Evolutionary conservation across 2,329 filamentous ascomycete genomes (phyloP).

Genomic region (Plectosphaerella plurivora): DNA sequence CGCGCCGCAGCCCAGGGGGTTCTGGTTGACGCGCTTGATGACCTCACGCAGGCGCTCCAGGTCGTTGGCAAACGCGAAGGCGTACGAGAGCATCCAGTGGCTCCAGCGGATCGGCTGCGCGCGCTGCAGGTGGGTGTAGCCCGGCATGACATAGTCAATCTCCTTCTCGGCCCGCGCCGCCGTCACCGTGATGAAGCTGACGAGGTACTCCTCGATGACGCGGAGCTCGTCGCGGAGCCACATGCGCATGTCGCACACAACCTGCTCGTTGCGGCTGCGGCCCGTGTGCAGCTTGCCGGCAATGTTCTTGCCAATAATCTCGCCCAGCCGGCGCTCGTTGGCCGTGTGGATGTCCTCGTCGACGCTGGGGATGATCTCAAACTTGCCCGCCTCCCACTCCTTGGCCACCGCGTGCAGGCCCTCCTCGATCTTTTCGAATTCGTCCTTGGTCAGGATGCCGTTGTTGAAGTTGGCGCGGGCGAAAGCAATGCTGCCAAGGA

Average conservation of each 20-base stretch:
- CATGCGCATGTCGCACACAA: conserved; percentile 68
- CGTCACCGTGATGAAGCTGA: conserved; percentile 17
- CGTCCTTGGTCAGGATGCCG: conserved; percentile 48
- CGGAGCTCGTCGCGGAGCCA: conserved; percentile 39
- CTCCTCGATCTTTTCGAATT: neutral
- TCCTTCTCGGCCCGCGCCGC: conserved; percentile 17
- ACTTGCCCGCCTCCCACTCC: neutral
- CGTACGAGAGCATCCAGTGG: conserved; percentile 77
- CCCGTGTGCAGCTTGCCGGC: conserved; percentile 70
- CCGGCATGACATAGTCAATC: conserved; percentile 71
- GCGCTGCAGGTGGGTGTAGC: conserved; percentile 83
- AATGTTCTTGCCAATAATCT: conserved; percentile 66
- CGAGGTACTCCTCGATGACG: conserved; percentile 17
- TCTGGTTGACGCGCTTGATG: conserved; percentile 67
- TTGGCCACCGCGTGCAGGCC: too few species aligned
- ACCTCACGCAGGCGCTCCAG: conserved; percentile 73
- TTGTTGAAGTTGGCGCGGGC: conserved; percentile 73
- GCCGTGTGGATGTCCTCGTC: conserved; percentile 41
- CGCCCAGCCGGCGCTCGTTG: conserved; percentile 54
- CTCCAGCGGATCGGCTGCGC: conserved; percentile 76
- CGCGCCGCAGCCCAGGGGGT: conserved; percentile 70
- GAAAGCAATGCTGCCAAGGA: conserved; percentile 75
- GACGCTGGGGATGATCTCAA: conserved; percentile 2
- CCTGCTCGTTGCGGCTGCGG: conserved; percentile 68
- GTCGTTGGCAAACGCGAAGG: conserved; percentile 66